phyloP scores from a whole-genome alignment of 208 protist genomes.

The Wallacemonas collosoma region DNA sequence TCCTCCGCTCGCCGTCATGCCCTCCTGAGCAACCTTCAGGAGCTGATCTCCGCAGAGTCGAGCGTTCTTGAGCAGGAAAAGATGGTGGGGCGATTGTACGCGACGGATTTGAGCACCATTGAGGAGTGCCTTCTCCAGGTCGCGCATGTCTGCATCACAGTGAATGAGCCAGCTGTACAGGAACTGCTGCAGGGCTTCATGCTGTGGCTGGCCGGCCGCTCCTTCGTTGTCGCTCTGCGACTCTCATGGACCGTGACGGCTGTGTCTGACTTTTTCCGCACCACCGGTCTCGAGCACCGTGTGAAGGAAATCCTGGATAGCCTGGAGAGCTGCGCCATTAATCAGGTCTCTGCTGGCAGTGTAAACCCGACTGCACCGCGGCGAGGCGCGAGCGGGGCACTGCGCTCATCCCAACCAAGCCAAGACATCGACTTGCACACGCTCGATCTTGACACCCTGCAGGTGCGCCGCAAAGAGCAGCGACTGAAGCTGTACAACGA shows the following conservation, averaged over 20 bases:
- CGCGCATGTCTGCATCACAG: constrained; percentile 80
- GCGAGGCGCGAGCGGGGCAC: background rate
- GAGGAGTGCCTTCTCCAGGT: constrained; percentile 84
- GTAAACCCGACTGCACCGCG: background rate
- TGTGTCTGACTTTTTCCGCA: constrained; percentile 42
- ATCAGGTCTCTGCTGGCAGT: constrained; percentile 36
- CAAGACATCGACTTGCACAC: constrained; percentile 18
- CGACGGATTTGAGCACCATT: constrained; percentile 42
- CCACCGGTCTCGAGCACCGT: constrained; percentile 51
- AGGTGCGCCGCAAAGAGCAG: constrained; percentile 74
- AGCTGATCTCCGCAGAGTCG: constrained; percentile 32
- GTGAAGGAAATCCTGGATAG: constrained; percentile 81
- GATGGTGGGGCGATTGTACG: constrained; percentile 64
- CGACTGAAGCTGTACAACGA: constrained; percentile 87
- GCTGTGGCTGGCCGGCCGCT: constrained; percentile 73
- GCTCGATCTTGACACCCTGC: constrained; percentile 31
- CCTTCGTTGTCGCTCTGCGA: constrained; percentile 68
- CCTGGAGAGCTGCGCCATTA: constrained; percentile 90
- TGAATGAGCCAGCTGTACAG: constrained; percentile 47
- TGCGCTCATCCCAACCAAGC: background rate
- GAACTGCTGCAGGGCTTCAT: constrained; percentile 68
- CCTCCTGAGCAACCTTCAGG: constrained; percentile 58
- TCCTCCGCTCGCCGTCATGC: constrained; percentile 43
- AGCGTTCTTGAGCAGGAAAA: constrained; percentile 36
- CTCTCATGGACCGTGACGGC: constrained; percentile 82